These are phyloP conservation scores for Spizellomyces punctatus DNA, from an alignment of 192 early-diverging fungal genomes.

Conservation along the genomic window DNA sequence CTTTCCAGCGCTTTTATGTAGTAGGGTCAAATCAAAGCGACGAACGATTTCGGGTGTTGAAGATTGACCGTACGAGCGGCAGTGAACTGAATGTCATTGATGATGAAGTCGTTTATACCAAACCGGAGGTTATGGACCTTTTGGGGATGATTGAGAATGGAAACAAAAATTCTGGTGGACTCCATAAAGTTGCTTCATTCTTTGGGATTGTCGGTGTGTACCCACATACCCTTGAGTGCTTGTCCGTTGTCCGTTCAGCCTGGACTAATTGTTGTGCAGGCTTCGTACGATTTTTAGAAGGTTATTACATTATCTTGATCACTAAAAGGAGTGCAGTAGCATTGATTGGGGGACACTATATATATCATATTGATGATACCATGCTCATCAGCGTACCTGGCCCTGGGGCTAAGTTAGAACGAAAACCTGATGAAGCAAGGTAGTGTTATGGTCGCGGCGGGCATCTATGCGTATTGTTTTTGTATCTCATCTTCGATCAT, in stretches of 20 bases:
- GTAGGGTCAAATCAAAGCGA: slow-evolving; percentile 82
- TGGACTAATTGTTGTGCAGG: slow-evolving; percentile 42
- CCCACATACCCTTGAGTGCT: neutral
- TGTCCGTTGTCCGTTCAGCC: neutral
- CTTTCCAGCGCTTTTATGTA: slow-evolving; percentile 71
- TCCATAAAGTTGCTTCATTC: slow-evolving; percentile 66
- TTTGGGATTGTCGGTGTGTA: slow-evolving; percentile 72
- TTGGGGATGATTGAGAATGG: slow-evolving; percentile 79
- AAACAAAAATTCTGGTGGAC: slow-evolving; percentile 73
- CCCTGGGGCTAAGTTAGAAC: slow-evolving; percentile 64
- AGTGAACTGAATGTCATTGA: slow-evolving; percentile 73
- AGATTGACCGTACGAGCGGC: slow-evolving; percentile 78
- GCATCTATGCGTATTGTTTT: neutral
- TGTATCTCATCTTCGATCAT: neutral
- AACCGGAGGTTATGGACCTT: slow-evolving; percentile 70
- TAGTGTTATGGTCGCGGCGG: slow-evolving; percentile 15
- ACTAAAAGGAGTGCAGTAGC: slow-evolving; percentile 85
- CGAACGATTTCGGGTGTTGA: slow-evolving; percentile 77
- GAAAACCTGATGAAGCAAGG: slow-evolving; percentile 73
- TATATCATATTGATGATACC: slow-evolving; percentile 95
- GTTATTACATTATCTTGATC: slow-evolving; percentile 88
- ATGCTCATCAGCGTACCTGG: slow-evolving; percentile 67
- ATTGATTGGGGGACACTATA: slow-evolving; percentile 89
- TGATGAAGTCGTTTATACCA: slow-evolving; percentile 77
- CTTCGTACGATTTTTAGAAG: slow-evolving; percentile 89